Evolutionary conservation across 148 eudicot species (phyloP), one percentile per base, ranked within the genome.

Genomic region (Fagopyrum esculentum): DNA sequence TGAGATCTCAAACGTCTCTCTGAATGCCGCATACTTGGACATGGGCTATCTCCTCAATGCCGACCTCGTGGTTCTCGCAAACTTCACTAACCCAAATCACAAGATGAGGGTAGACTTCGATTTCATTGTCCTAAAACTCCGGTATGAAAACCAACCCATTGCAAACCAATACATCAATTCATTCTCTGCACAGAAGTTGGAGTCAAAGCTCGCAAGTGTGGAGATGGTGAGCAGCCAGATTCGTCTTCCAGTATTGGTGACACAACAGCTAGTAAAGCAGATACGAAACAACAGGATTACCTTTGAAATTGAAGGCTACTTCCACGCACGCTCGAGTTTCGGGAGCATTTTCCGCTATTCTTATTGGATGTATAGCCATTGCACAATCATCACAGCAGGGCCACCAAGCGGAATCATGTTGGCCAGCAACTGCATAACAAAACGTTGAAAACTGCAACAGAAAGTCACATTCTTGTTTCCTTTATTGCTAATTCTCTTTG

Each of bases 1-100:
- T 6, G 91, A 89, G 80, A 74, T 93, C 44, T 40, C 90, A 1
- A 80, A 60, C 2, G 90, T 88, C 40, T 81, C 87, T 64, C 87
- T 93, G 50, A 93, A 93, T 30, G 90, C 91, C 3, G 91, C 88
- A 60, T 92, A 90, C 74, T 87, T 93, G n/a, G 98, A 93, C 87
- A 75, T 84, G 87, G 93, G 90, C 8, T 86, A 83, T 74, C 87
- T 86, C 68, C 87, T 90, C 19, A 93, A 93, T 51, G 91, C 89
- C 0, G 98, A 93, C 63, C 61, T 89, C 11, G 87, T 93, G 6
- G 47, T 93, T 48, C 86, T 93, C 0, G 87, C 84, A 13, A 93
- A 93, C 85, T 88, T 93, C 86, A 88, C 91, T 7, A 93, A 91
- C 50, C 90, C 92, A 16, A 93, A 87, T 83, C 80, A 78, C 43